A percentile compares a stretch with the other conserved stretches of the same genome.
Conservation (phyloP, 768 basidiomycete genomes). For the Tephrocybe sp. region DNA sequence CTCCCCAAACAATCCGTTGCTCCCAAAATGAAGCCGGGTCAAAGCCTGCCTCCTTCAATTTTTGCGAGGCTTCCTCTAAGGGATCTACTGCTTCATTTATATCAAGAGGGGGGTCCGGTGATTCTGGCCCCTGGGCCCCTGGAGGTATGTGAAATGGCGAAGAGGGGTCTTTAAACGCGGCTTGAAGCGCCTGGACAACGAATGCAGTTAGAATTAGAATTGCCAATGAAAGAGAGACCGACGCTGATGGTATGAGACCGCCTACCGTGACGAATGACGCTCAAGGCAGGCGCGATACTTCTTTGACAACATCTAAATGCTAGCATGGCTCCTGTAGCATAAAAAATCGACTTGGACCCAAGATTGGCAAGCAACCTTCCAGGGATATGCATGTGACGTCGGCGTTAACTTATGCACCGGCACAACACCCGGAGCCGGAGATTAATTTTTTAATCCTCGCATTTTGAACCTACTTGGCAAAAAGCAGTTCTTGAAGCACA, state of each 20-base stretch:
- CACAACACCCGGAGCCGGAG: no score
- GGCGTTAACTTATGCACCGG: no score
- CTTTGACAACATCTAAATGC: neutral
- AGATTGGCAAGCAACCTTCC: no score
- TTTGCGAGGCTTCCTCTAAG: constrained; percentile 40
- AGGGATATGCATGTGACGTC: no score
- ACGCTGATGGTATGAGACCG: constrained; percentile 14
- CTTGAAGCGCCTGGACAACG: constrained; percentile 51
- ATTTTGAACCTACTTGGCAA: no score
- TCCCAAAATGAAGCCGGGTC: constrained; percentile 75
- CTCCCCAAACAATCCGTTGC: constrained; percentile 77
- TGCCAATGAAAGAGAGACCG: neutral
- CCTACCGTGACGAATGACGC: constrained; percentile 4
- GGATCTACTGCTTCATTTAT: constrained; percentile 16
- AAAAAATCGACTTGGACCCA: neutral
- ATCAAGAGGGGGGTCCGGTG: constrained; percentile 46
- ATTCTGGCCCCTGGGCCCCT: constrained; percentile 58
- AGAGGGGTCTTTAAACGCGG: constrained; percentile 59
- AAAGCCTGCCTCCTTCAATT: constrained; percentile 47
- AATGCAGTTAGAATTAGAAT: neutral
- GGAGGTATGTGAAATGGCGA: constrained; percentile 68
- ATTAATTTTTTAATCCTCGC: no score
- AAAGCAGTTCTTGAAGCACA: no score
- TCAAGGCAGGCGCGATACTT: neutral
- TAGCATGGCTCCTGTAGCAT: constrained; percentile 4